Base-by-base conservation (phyloP, 176 grass and related monocot species). In the Hyparrhenia diplandra region DNA sequence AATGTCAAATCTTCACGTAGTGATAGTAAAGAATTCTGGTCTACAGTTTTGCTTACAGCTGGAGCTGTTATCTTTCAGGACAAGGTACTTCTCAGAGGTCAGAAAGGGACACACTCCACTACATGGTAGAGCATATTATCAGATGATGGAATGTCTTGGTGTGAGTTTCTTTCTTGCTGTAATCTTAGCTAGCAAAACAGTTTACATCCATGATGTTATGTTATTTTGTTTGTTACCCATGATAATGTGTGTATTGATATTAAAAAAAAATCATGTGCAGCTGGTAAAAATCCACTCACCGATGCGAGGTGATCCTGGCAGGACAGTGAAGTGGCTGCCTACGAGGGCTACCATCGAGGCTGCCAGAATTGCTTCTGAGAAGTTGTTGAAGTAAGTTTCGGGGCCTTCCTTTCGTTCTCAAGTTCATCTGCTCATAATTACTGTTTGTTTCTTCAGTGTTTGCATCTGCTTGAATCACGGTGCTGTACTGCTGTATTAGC, bases 141-240 rank as follows among this genome's bases (percentile, higher is more conserved):
- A 95, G 76, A 98, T 98, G 95, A 98, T 98, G 95, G 95, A 98
- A 91, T 98, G 95, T 78, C 90, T 98, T 80, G 92, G 95, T 73
- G 95, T 98, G 71, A 87, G 83, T 87, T n/a, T 49, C 46, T 74
- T 41, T 39, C 57, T 82, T 67, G 77, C 46, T 18, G 3, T 27
- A 64, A 39, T n/a, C 28, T 12, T 75, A 78, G 4, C 49, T 29
- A 57, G 74, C 3, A 35, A 72, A 42, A 18, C 13, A 16, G 35
- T 80, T 16, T 0, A 64, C 72, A 55, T 52, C 43, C 70, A 71
- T 74, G 41, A 23, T 74, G 59, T 34, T n/a, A 13, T 17, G n/a
- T 31, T n/a, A n/a, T n/a, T n/a, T n/a, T n/a, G 6, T 14, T 54
- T 47, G 13, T 57, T 74, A 55, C 60, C 31, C 37, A 64, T 58